Evolutionary conservation across 176 grass and related monocot species (phyloP).

Genomic region (Urochloa ruziziensis): DNA sequence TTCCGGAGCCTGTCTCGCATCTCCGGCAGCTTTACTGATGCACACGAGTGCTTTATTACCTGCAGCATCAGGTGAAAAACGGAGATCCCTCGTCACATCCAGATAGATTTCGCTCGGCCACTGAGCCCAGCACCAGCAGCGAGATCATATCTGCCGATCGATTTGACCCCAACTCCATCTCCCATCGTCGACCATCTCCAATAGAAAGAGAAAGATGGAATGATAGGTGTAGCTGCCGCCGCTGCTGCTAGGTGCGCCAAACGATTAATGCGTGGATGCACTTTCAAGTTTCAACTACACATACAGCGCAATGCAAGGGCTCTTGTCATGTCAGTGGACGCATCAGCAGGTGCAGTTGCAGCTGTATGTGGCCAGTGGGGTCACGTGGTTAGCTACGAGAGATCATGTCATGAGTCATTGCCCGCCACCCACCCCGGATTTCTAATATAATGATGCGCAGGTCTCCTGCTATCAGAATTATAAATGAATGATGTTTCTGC

Average conservation of each 20-base stretch:
- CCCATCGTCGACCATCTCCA: background rate
- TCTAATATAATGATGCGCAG: background rate
- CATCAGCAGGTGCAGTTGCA: background rate
- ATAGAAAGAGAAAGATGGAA: background rate
- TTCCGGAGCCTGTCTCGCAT: background rate
- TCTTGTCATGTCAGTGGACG: conserved; percentile 1
- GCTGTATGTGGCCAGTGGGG: background rate
- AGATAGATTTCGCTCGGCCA: background rate
- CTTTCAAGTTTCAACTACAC: background rate
- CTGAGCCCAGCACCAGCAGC: background rate
- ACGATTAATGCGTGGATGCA: background rate
- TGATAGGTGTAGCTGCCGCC: background rate
- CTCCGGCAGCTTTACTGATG: background rate
- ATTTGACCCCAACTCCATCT: background rate
- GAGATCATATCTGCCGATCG: background rate
- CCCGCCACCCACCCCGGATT: background rate
- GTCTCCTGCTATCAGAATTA: background rate
- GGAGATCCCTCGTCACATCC: conserved; percentile 26
- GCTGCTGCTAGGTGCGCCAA: background rate
- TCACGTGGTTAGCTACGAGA: background rate
- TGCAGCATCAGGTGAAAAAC: background rate
- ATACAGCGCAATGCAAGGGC: background rate
- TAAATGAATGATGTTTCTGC: too few species aligned
- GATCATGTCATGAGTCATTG: conserved; percentile 10
- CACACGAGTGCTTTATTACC: background rate